Percentiles rank a stretch among this genome's conserved stretches.
Evolutionary conservation across 768 basidiomycete species (phyloP).

Genomic region (Lactarius vividus): DNA sequence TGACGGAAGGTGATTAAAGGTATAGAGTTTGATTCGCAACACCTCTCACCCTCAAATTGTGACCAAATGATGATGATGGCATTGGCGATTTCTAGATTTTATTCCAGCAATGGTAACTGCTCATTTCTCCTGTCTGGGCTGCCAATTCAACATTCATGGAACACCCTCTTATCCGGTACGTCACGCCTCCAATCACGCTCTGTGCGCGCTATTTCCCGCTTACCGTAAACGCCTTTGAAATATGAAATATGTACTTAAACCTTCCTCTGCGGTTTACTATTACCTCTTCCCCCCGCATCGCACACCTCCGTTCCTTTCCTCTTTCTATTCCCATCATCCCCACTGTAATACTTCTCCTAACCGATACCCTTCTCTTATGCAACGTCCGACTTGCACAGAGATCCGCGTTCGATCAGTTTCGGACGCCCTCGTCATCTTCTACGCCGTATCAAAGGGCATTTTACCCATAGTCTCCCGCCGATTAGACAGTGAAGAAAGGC

Average conservation of each 20-base stretch:
- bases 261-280: constrained; percentile 8
- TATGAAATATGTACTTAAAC: constrained; percentile 26
- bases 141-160: constrained; percentile 27
- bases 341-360: constrained; percentile 3
- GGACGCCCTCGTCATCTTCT: constrained; percentile 74
- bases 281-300: constrained; percentile 13
- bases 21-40: constrained; percentile 30
- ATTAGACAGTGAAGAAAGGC: constrained; percentile 72
- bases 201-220: constrained; percentile 21
- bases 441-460: constrained; percentile 56
- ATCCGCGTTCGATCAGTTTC: constrained; percentile 60
- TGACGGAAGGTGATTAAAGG: constrained; percentile 29
- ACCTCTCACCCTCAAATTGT: constrained; percentile 11
- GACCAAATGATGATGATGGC: constrained; percentile 12
- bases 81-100: constrained; percentile 5
- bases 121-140: constrained; percentile 24
- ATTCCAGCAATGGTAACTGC: constrained; percentile 22
- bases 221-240: constrained; percentile 26
- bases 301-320: not conserved
- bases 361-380: constrained; percentile 40
- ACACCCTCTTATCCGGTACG: constrained; percentile 26
- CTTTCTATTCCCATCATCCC: constrained; percentile 1
- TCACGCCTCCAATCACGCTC: constrained; percentile 19
- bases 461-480: constrained; percentile 69
- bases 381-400: constrained; percentile 63